phyloP scores from a whole-genome alignment of 768 basidiomycete species.

The Mycena kentingensis region DNA sequence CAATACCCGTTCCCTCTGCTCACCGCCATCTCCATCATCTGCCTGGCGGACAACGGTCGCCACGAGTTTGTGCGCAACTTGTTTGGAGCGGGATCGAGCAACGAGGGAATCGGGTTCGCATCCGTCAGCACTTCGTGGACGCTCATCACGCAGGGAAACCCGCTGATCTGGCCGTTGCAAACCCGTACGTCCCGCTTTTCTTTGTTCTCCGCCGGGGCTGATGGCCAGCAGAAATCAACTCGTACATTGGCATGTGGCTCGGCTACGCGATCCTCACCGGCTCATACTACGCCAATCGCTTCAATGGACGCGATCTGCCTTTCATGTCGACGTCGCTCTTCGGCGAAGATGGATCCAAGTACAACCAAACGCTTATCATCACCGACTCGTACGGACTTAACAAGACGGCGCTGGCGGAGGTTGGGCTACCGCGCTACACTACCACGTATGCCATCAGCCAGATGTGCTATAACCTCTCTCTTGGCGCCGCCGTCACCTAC shows the following conservation, averaged over 20 bases:
- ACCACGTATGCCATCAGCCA: slow-evolving; percentile 52
- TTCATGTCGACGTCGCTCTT: slow-evolving; percentile 55
- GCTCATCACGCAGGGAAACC: slow-evolving; percentile 55
- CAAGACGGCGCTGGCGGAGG: slow-evolving; percentile 24
- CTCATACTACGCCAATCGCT: slow-evolving; percentile 46
- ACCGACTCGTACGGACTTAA: slow-evolving; percentile 41
- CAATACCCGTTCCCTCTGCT: slow-evolving; percentile 28
- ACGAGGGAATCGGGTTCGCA: slow-evolving; percentile 52
- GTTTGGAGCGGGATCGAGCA: slow-evolving; percentile 49
- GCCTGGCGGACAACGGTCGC: slow-evolving; percentile 49
- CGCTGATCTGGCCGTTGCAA: slow-evolving; percentile 57
- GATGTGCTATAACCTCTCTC: slow-evolving; percentile 50
- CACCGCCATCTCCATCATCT: slow-evolving; percentile 52
- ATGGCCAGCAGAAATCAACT: slow-evolving; percentile 39
- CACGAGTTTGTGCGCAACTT: slow-evolving; percentile 43
- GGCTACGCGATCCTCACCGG: slow-evolving; percentile 46
- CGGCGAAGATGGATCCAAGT: slow-evolving; percentile 34
- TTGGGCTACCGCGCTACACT: slow-evolving; percentile 39
- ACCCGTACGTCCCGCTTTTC: slow-evolving; percentile 41
- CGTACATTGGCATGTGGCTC: slow-evolving; percentile 49
- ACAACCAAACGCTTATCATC: slow-evolving; percentile 46
- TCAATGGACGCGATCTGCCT: slow-evolving; percentile 45
- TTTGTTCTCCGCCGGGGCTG: not conserved
- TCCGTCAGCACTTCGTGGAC: slow-evolving; percentile 54
- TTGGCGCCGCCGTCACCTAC: slow-evolving; percentile 53